These are phyloP conservation scores for Fraxinus floribunda DNA, from an alignment of 305 asterid species.

Conservation along the genomic window DNA sequence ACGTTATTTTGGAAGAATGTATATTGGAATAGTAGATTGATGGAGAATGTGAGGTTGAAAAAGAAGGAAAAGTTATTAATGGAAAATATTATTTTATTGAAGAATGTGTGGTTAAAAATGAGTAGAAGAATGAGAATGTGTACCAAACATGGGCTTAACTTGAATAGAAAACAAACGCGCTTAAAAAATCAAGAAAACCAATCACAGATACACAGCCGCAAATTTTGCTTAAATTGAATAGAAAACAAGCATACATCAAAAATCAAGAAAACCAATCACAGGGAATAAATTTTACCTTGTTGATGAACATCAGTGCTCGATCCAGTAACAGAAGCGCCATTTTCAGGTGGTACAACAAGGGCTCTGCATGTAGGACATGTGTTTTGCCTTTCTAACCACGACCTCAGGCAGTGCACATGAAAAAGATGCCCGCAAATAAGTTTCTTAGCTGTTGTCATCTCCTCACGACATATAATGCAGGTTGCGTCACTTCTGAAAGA, in stretches of 20 bases:
- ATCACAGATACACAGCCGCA: neutral
- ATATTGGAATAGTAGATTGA: too few relatives aligned
- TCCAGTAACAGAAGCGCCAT: slow-evolving; percentile 51
- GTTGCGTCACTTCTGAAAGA: slow-evolving; percentile 73
- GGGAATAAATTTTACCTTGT: slow-evolving; percentile 49
- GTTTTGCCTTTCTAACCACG: slow-evolving; percentile 94
- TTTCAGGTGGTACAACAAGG: slow-evolving; percentile 73
- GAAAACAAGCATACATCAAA: neutral
- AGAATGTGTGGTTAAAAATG: too few relatives aligned
- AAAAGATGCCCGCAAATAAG: slow-evolving; percentile 92
- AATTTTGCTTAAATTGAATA: neutral
- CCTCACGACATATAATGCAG: slow-evolving; percentile 97
- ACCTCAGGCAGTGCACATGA: slow-evolving; percentile 92
- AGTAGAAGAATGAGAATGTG: too few relatives aligned
- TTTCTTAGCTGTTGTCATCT: slow-evolving; percentile 88
- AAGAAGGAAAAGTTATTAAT: too few relatives aligned
- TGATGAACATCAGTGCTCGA: slow-evolving; percentile 46
- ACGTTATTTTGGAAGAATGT: too few relatives aligned
- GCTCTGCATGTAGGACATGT: slow-evolving; percentile 99
- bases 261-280: neutral
- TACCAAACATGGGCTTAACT: too few relatives aligned
- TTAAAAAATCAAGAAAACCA: neutral
- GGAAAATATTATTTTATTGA: too few relatives aligned
- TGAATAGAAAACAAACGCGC: neutral
- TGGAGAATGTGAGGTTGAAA: too few relatives aligned